Evolutionary conservation across 1,284 basidiomycete species (phyloP).

Genomic region (Pterula multifida): DNA sequence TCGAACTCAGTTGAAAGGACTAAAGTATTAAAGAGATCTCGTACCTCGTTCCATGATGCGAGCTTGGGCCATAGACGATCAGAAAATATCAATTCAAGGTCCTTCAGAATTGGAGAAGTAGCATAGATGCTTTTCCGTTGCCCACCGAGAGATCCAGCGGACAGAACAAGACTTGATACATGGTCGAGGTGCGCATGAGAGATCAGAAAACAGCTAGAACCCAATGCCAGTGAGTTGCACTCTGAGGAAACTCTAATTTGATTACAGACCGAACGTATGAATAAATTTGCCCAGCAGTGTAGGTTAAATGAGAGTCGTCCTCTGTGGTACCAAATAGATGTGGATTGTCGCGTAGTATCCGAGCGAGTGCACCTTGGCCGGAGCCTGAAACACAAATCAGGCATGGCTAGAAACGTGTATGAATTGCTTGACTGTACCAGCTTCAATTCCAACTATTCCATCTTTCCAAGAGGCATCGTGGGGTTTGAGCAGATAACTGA

Average conservation of each 20-base stretch:
- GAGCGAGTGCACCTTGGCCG: slow-evolving; percentile 52
- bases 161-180: slow-evolving; percentile 60
- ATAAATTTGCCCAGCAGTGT: slow-evolving; percentile 42
- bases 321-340: slow-evolving; percentile 31
- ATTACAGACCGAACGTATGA: slow-evolving; percentile 40
- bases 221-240: slow-evolving; percentile 1
- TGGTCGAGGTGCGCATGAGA: slow-evolving; percentile 81
- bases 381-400: slow-evolving; percentile 35
- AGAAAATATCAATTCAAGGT: slow-evolving; percentile 64
- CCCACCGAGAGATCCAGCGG: slow-evolving; percentile 60
- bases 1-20: not conserved
- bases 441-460: slow-evolving; percentile 62
- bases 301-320: slow-evolving; percentile 13
- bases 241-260: not conserved
- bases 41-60: slow-evolving; percentile 52
- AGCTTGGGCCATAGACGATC: slow-evolving; percentile 76
- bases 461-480: slow-evolving; percentile 46
- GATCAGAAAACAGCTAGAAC: slow-evolving; percentile 42
- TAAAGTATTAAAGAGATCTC: not conserved
- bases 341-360: slow-evolving; percentile 39
- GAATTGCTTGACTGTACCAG: slow-evolving; percentile 35
- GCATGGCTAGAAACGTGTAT: not conserved
- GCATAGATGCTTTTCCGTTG: slow-evolving; percentile 55
- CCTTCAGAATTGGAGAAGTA: slow-evolving; percentile 46
- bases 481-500: slow-evolving; percentile 63